Conservation (phyloP, 2,329 filamentous ascomycete genomes). For the Nemania abortiva region DNA sequence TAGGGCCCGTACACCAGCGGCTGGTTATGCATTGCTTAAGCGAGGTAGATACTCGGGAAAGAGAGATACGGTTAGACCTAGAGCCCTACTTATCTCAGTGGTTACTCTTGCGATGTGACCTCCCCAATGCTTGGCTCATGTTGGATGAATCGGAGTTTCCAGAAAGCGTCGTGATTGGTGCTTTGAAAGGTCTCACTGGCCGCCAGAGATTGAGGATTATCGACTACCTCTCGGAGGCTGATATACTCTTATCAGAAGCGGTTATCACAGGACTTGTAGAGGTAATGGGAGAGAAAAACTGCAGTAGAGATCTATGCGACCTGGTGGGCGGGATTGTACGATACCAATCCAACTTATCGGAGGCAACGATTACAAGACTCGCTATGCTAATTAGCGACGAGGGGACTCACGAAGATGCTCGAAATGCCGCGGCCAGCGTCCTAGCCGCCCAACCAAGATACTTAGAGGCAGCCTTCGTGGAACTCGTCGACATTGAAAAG, state of each 20-base stretch:
- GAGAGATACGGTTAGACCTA: neutral
- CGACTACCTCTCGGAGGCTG: neutral
- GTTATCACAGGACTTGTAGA: neutral
- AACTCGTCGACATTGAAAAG: neutral
- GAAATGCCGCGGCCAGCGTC: neutral
- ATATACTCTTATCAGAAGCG: neutral
- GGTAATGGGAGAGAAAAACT: neutral
- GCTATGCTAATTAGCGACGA: neutral
- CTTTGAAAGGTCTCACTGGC: neutral
- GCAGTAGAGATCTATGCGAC: no score
- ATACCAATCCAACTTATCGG: neutral
- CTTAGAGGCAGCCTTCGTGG: neutral
- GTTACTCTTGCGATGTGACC: neutral
- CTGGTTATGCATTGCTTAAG: slow-evolving; percentile 56
- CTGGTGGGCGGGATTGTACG: no score
- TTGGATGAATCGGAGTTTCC: neutral
- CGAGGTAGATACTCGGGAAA: slow-evolving; percentile 40
- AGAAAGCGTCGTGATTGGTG: neutral
- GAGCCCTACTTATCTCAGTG: neutral
- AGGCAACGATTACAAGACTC: neutral
- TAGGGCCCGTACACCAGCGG: slow-evolving; percentile 55
- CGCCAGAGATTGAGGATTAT: neutral
- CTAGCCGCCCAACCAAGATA: neutral
- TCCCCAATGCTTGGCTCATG: neutral
- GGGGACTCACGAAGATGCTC: neutral